Percentiles rank a stretch among this genome's conserved stretches.
Conservation (phyloP, 2,329 filamentous ascomycete genomes). For the Epichloe typhina region DNA sequence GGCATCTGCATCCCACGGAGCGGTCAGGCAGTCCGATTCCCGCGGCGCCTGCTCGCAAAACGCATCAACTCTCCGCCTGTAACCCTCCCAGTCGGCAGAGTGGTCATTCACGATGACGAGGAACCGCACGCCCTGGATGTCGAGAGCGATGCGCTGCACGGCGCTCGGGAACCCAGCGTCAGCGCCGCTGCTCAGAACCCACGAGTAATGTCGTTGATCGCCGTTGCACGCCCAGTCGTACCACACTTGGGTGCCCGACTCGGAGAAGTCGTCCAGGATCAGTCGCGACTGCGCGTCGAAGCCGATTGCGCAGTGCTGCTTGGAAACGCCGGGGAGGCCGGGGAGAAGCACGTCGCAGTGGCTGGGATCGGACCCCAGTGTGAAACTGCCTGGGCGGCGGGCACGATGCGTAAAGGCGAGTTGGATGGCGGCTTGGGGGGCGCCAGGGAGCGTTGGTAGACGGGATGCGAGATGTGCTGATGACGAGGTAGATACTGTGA, state of each 20-base stretch:
- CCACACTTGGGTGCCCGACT: constrained; percentile 27
- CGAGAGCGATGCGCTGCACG: constrained; percentile 22
- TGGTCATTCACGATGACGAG: constrained; percentile 26
- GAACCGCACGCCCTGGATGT: constrained; percentile 27
- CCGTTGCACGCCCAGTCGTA: constrained; percentile 27
- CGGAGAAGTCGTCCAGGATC: constrained; percentile 25
- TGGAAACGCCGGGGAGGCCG: constrained; percentile 18
- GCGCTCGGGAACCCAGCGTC: constrained; percentile 14
- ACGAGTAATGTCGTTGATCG: constrained; percentile 22
- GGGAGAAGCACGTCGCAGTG: constrained; percentile 26
- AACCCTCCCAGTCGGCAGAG: constrained; percentile 18
- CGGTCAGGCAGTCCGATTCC: constrained; percentile 13
- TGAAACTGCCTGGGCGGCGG: constrained; percentile 22
- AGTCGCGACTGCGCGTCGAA: constrained; percentile 26
- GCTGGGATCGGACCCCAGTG: constrained; percentile 24
- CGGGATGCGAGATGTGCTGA: constrained; percentile 15
- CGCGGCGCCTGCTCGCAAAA: constrained; percentile 19
- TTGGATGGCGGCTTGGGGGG: constrained; percentile 18
- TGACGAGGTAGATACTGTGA: constrained; percentile 12
- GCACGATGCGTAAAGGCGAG: constrained; percentile 22
- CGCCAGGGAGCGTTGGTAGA: constrained; percentile 13
- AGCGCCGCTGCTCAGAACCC: constrained; percentile 17
- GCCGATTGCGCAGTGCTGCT: constrained; percentile 24
- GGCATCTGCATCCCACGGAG: background rate
- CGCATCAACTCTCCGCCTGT: constrained; percentile 20